These are phyloP conservation scores for Alternaria ventricosa DNA, from an alignment of 2,329 filamentous ascomycete genomes.

Conservation along the genomic window DNA sequence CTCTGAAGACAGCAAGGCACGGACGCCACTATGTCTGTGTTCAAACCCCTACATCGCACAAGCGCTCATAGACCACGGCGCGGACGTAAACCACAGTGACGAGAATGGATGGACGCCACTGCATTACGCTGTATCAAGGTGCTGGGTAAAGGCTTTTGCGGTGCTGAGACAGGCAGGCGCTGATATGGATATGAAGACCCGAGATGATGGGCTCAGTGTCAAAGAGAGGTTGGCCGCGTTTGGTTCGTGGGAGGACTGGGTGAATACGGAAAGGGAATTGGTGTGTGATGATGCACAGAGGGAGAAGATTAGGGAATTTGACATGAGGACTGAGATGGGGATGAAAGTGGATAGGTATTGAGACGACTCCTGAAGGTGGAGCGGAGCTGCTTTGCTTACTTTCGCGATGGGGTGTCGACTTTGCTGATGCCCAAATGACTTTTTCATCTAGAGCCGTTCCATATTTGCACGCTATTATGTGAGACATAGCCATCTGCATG, in stretches of 20 bases:
- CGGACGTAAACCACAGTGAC: background rate
- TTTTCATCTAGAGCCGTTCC: no score
- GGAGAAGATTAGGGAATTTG: background rate
- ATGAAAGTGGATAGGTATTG: background rate
- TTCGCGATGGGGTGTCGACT: no score
- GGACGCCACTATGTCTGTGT: background rate
- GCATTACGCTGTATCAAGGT: constrained; percentile 3
- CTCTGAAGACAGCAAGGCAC: background rate
- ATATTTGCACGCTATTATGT: no score
- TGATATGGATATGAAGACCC: background rate
- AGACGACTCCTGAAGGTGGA: background rate
- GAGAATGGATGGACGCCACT: background rate
- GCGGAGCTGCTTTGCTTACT: background rate
- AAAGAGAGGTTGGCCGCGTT: background rate
- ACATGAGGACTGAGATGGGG: background rate
- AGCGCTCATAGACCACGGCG: background rate
- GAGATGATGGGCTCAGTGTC: background rate
- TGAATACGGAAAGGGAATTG: background rate
- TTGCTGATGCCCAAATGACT: no score
- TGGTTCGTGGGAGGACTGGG: background rate
- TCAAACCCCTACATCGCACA: background rate
- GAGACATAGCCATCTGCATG: no score
- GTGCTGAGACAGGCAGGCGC: background rate
- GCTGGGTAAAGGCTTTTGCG: background rate
- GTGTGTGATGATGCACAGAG: background rate